Evolutionary conservation across 768 basidiomycete species (phyloP).

Genomic region (Daedalea quercina): DNA sequence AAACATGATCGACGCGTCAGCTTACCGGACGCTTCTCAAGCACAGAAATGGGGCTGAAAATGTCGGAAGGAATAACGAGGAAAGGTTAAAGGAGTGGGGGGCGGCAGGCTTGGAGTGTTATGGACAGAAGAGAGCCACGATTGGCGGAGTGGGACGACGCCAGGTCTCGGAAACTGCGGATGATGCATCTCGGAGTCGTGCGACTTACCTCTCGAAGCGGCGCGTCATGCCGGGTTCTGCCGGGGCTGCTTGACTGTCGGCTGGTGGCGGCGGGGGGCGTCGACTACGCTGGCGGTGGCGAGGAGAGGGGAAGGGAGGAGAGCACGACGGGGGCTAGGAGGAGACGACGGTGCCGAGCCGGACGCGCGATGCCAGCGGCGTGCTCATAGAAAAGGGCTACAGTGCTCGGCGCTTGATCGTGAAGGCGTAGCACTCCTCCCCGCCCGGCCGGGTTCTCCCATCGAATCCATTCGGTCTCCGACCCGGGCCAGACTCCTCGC

Average conservation of each 20-base stretch:
- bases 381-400: background rate
- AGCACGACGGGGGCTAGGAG: background rate
- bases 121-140: background rate
- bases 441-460: background rate
- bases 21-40: background rate
- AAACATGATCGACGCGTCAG: constrained; percentile 1
- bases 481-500: background rate
- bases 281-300: background rate
- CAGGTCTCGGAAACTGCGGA: background rate
- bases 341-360: background rate
- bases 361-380: background rate
- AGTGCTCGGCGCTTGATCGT: background rate
- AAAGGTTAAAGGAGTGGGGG: background rate
- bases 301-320: background rate
- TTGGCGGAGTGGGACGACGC: background rate
- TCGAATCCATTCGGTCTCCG: background rate
- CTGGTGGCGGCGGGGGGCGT: background rate
- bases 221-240: constrained; percentile 2
- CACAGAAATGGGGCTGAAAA: too few species aligned
- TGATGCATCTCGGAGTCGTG: background rate
- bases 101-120: background rate
- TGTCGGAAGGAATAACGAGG: background rate
- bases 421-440: background rate
- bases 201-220: constrained; percentile 2
- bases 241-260: background rate